Conservation (phyloP, 352 stramenopile genomes). For the Phytophthora fragariae region DNA sequence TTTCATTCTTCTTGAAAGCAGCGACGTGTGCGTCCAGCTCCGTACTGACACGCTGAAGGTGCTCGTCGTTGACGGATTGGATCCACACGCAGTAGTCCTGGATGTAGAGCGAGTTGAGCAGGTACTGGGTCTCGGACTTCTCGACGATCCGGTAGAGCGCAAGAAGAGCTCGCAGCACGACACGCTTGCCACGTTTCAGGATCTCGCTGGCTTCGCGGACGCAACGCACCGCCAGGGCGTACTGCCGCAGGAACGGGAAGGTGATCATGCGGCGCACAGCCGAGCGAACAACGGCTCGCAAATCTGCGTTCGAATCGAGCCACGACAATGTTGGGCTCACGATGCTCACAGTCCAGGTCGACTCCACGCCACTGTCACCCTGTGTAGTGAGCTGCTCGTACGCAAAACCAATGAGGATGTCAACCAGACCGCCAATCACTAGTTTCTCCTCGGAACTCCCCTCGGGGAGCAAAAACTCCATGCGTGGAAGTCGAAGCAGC, state of each 20-base stretch:
- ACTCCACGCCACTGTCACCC: slow-evolving; percentile 96
- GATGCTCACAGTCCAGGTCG: slow-evolving; percentile 96
- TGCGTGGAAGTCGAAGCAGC: slow-evolving; percentile 71
- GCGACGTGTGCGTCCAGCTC: slow-evolving; percentile 40
- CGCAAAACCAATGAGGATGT: slow-evolving; percentile 95
- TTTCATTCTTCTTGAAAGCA: slow-evolving; percentile 73
- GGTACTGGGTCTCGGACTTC: slow-evolving; percentile 96
- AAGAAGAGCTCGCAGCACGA: slow-evolving; percentile 92
- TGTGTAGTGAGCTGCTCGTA: slow-evolving; percentile 97
- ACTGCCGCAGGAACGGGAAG: slow-evolving; percentile 97
- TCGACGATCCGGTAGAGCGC: slow-evolving; percentile 93
- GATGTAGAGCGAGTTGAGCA: slow-evolving; percentile 97
- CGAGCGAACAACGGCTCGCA: slow-evolving; percentile 69
- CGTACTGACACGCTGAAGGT: slow-evolving; percentile 45
- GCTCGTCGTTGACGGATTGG: slow-evolving; percentile 67
- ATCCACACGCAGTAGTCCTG: slow-evolving; percentile 94
- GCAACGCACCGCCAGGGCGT: slow-evolving; percentile 81
- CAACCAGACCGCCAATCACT: slow-evolving; percentile 88
- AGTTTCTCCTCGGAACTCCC: slow-evolving; percentile 63
- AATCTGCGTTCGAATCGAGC: slow-evolving; percentile 86
- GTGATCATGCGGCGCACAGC: slow-evolving; percentile 92
- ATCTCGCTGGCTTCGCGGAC: slow-evolving; percentile 88
- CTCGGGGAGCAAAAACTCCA: slow-evolving; percentile 79
- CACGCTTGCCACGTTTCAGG: slow-evolving; percentile 86
- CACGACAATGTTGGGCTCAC: slow-evolving; percentile 95